phyloP scores from a whole-genome alignment of 129 eudicot genomes.

The Pulicaria dysenterica region DNA sequence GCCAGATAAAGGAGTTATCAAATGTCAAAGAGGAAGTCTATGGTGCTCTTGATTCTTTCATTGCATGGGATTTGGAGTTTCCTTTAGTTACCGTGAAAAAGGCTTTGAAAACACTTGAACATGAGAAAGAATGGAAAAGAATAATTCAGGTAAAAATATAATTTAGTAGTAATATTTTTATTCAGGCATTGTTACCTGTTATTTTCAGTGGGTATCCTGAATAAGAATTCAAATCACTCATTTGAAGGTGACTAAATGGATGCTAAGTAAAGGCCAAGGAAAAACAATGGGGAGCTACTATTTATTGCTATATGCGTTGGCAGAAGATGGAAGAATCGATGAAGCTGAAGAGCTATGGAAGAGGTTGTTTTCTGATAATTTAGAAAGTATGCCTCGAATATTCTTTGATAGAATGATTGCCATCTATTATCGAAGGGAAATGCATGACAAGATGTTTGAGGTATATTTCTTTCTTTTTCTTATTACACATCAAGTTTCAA shows the following conservation, averaged over 20 bases:
- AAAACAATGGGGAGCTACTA: slow-evolving; percentile 97
- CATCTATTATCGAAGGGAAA: slow-evolving; percentile 60
- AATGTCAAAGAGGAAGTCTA: slow-evolving; percentile 97
- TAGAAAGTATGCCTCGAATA: slow-evolving; percentile 85
- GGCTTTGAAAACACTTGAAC: slow-evolving; percentile 77
- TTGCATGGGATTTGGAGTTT: slow-evolving; percentile 96
- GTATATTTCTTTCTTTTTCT: slow-evolving; percentile 39
- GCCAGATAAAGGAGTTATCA: slow-evolving; percentile 79
- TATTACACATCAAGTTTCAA: neutral
- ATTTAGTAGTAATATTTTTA: neutral
- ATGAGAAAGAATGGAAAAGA: slow-evolving; percentile 86
- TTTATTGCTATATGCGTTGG: slow-evolving; percentile 73
- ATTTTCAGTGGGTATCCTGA: neutral
- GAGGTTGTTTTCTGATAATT: slow-evolving; percentile 60
- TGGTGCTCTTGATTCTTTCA: slow-evolving; percentile 93
- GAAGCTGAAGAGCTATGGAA: slow-evolving; percentile 96
- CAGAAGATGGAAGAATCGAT: slow-evolving; percentile 90
- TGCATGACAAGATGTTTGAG: slow-evolving; percentile 95
- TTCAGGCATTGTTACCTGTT: neutral
- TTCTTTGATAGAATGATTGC: slow-evolving; percentile 87
- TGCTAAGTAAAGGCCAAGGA: slow-evolving; percentile 99
- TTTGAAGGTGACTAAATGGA: slow-evolving; percentile 89
- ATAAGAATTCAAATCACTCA: neutral
- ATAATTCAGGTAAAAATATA: slow-evolving; percentile 65
- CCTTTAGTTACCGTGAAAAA: slow-evolving; percentile 87